Evolutionary conservation across 192 early-diverging fungal species (phyloP).

Genomic region (Entophlyctis helioformis): DNA sequence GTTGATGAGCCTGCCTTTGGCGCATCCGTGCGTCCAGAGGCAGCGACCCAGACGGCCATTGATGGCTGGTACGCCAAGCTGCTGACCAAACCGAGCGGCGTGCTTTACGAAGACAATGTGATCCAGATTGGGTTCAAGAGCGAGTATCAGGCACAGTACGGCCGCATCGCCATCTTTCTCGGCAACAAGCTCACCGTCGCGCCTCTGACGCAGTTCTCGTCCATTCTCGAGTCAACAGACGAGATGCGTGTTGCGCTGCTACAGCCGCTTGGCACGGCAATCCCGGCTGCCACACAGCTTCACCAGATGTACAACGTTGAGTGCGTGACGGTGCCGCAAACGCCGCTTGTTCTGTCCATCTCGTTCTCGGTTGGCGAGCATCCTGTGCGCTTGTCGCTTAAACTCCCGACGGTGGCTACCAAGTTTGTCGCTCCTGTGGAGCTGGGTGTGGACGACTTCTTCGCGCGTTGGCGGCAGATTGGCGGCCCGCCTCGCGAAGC

Average conservation of each 20-base stretch:
- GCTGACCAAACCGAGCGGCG: slow-evolving; percentile 36
- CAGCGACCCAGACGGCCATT: no score
- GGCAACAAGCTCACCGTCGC: slow-evolving; percentile 74
- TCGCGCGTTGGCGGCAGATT: slow-evolving; percentile 91
- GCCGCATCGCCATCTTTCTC: slow-evolving; percentile 81
- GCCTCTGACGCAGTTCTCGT: slow-evolving; percentile 48
- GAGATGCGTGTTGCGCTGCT: slow-evolving; percentile 42
- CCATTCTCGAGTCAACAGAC: slow-evolving; percentile 36
- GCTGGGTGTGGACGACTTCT: slow-evolving; percentile 68
- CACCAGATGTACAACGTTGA: slow-evolving; percentile 68
- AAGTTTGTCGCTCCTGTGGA: slow-evolving; percentile 83
- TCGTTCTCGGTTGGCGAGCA: slow-evolving; percentile 48
- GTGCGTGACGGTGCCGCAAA: slow-evolving; percentile 46
- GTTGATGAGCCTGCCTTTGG: not conserved
- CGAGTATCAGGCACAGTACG: slow-evolving; percentile 83
- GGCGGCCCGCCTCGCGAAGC: slow-evolving; percentile 75
- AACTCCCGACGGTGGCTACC: slow-evolving; percentile 64
- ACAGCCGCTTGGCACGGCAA: slow-evolving; percentile 41
- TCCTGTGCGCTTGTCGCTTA: slow-evolving; percentile 38
- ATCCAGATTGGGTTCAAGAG: slow-evolving; percentile 87
- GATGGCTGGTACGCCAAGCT: no score
- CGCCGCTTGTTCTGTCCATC: slow-evolving; percentile 55
- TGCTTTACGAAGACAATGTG: slow-evolving; percentile 81
- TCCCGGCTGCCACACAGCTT: slow-evolving; percentile 58
- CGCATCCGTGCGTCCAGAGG: no score